Conservation (phyloP, 2,329 filamentous ascomycete genomes). For the Metarhizium guizhouense region DNA sequence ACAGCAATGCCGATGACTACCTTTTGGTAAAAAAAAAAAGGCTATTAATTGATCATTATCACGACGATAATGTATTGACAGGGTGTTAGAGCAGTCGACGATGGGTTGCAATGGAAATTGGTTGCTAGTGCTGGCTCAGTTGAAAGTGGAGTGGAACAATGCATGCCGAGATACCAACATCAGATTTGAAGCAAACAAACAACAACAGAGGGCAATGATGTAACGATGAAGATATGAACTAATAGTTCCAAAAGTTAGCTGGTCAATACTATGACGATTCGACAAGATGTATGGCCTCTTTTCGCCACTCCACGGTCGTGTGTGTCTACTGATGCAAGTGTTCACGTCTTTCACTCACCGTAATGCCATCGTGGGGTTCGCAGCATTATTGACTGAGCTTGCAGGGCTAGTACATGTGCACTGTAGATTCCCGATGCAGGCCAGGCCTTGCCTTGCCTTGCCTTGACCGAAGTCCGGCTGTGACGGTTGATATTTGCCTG, state of each 20-base stretch:
- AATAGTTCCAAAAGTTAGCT: not conserved
- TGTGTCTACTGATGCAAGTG: not conserved
- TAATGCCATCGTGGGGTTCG: not conserved
- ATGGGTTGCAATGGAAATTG: not conserved
- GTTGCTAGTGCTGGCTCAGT: not conserved
- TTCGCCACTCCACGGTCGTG: not conserved
- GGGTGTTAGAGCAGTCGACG: not conserved
- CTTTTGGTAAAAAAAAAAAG: not conserved
- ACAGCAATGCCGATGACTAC: constrained; percentile 4
- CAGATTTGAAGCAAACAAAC: not conserved
- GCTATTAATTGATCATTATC: not conserved
- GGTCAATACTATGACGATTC: not conserved
- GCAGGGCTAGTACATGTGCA: not conserved
- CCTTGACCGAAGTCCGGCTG: not conserved
- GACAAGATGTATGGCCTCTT: not conserved
- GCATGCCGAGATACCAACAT: constrained; percentile 8
- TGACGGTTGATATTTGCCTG: not conserved
- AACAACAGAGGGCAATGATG: not conserved
- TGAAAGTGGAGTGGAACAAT: constrained; percentile 2
- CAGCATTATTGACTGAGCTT: not conserved
- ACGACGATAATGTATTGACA: not conserved
- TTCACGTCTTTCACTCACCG: not conserved
- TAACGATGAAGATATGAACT: not conserved
- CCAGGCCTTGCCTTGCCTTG: not conserved
- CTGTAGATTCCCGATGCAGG: not conserved